These are phyloP conservation scores for Lentinula lateritia DNA, from an alignment of 768 basidiomycete genomes.

Conservation along the genomic window DNA sequence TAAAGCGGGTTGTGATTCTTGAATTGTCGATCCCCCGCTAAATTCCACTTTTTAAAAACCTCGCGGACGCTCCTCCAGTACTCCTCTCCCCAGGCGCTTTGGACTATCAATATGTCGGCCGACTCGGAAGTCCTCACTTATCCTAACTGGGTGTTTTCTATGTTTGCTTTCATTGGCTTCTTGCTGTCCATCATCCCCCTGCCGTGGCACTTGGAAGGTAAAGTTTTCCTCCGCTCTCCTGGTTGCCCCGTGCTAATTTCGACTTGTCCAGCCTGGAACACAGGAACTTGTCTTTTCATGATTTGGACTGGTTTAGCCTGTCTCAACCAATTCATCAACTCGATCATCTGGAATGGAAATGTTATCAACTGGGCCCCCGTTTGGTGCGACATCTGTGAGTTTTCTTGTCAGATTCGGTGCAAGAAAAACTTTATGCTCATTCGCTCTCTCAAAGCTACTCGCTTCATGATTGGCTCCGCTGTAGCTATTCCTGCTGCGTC, in stretches of 20 bases:
- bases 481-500: conserved; percentile 50
- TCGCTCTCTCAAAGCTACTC: conserved; percentile 25
- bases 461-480: conserved; percentile 36
- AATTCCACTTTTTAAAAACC: conserved; percentile 27
- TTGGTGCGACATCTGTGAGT: conserved; percentile 51
- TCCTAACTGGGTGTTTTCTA: conserved; percentile 41
- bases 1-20: conserved; percentile 21
- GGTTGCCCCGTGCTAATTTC: background rate
- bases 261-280: conserved; percentile 33
- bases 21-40: conserved; percentile 9
- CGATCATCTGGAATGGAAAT: conserved; percentile 51
- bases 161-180: conserved; percentile 52
- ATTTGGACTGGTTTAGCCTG: conserved; percentile 44
- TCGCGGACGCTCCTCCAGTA: conserved; percentile 14
- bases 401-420: conserved; percentile 2
- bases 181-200: conserved; percentile 54
- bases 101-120: background rate
- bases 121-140: conserved; percentile 17
- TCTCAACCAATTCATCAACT: conserved; percentile 45
- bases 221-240: background rate
- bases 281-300: conserved; percentile 55
- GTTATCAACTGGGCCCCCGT: conserved; percentile 31
- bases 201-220: conserved; percentile 66
- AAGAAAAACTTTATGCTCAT: background rate
- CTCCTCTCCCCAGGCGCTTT: background rate